These are phyloP conservation scores for Ordospora pajunii DNA, from an alignment of 371 early-diverging fungal genomes.

Conservation along the genomic window DNA sequence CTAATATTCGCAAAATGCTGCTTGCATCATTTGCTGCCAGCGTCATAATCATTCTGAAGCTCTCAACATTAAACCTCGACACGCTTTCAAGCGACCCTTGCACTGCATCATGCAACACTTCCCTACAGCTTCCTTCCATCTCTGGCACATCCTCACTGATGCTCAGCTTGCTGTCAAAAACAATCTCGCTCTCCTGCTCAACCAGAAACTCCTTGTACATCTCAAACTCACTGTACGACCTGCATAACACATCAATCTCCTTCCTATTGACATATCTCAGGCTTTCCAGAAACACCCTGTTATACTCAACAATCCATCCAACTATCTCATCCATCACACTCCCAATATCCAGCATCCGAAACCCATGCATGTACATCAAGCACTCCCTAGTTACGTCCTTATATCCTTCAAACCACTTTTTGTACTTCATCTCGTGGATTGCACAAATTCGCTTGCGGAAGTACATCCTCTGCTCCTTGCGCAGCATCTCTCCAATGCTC, in stretches of 20 bases:
- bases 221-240: slow-evolving; percentile 37
- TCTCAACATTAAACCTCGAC: slow-evolving; percentile 24
- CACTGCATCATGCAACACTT: not conserved
- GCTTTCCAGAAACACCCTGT: slow-evolving; percentile 27
- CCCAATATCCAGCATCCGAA: not conserved
- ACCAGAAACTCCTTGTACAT: slow-evolving; percentile 30
- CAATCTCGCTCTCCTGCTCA: slow-evolving; percentile 22
- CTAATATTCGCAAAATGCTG: slow-evolving; percentile 18
- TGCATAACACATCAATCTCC: slow-evolving; percentile 42
- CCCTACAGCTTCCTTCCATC: not conserved
- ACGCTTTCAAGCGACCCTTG: not conserved
- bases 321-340: slow-evolving; percentile 5
- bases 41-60: slow-evolving; percentile 39
- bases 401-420: slow-evolving; percentile 47
- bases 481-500: not conserved
- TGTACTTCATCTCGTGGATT: slow-evolving; percentile 26
- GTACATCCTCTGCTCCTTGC: not conserved
- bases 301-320: slow-evolving; percentile 20
- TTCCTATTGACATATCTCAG: slow-evolving; percentile 47
- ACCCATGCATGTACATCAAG: slow-evolving; percentile 8
- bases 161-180: slow-evolving; percentile 13
- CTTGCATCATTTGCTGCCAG: slow-evolving; percentile 33
- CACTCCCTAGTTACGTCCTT: slow-evolving; percentile 29
- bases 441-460: slow-evolving; percentile 7
- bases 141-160: not conserved